Evolutionary conservation across 2,329 filamentous ascomycete species (phyloP).

Genomic region (Hypoxylon sp.): DNA sequence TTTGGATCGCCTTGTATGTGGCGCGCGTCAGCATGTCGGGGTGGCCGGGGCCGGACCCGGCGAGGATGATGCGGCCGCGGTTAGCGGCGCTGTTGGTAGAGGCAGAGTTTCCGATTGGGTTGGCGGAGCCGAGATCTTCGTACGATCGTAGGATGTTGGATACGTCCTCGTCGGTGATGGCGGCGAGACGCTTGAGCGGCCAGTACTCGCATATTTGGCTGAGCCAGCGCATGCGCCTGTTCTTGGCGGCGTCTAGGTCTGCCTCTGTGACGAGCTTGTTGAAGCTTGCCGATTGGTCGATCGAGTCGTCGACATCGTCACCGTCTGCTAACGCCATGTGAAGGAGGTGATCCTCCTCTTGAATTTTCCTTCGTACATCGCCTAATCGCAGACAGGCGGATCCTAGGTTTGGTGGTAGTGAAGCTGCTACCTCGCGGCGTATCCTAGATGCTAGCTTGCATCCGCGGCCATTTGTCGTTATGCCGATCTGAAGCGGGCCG

Average conservation of each 20-base stretch:
- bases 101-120: conserved; percentile 41
- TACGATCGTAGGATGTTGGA: conserved; percentile 83
- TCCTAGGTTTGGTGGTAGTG: conserved; percentile 82
- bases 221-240: conserved; percentile 90
- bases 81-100: conserved; percentile 7
- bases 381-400: conserved; percentile 83
- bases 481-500: conserved; percentile 92
- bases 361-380: conserved; percentile 76
- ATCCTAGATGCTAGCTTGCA: conserved; percentile 94
- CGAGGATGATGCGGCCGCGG: conserved; percentile 83
- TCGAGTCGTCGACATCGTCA: conserved; percentile 69
- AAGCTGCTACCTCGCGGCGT: conserved; percentile 86
- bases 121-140: conserved; percentile 51
- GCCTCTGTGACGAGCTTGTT: conserved; percentile 84
- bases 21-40: conserved; percentile 90
- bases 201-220: conserved; percentile 99
- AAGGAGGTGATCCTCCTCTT: conserved; percentile 76
- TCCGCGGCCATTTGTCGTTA: conserved; percentile 94
- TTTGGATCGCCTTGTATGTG: conserved; percentile 81
- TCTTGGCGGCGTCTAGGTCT: conserved; percentile 81
- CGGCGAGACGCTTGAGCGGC: conserved; percentile 86
- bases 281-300: conserved; percentile 84
- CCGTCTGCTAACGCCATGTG: conserved; percentile 57
- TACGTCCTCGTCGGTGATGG: conserved; percentile 84
- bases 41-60: conserved; percentile 92